Base-by-base conservation (phyloP, 805 yeast species). In the Candida saitoana region DNA sequence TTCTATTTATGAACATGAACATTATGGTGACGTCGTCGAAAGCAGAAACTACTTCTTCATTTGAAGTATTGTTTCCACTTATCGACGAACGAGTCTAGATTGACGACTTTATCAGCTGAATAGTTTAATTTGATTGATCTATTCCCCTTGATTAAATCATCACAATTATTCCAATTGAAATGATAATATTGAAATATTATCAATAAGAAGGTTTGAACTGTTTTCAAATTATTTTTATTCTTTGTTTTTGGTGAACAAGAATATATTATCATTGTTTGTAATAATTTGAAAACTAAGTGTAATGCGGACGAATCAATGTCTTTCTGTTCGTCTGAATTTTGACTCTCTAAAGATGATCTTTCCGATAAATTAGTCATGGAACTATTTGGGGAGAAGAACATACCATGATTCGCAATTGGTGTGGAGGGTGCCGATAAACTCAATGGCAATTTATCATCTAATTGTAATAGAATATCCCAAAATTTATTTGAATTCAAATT, bases 401-500 rank as follows among this genome's bases (percentile, higher is more conserved):
- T 41, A 19, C 35, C 31, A 31, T 36, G 47, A 22, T 29, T 35
- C 2, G 50, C 33, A 4, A 67, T 54, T 16, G 75, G 74, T 3
- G 74, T 69, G 2, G 71, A 60, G 5, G 74, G 73, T 3, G 75
- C 73, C 15, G 71, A 64, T 27, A 68, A 53, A 54, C 74, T 68
- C 47, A 69, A 58, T 0, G 75, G 74, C 33, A 67, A 53, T 38
- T 59, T 59, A 51, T 69, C 75, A 50, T 67, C 67, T n/a, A 68
- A 49, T 43, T 67, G 73, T 29, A 54, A 42, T 9, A 68, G 35
- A 22, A 69, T 51, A 41, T 66, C 69, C 42, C 66, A 66, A 12
- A 69, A 51, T 4, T 48, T 46, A 14, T 47, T 57, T 1, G 63
- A 51, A 43, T 53, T 61, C 37, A 69, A 53, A 34, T 54, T 48